Base-by-base conservation (phyloP, 495 filamentous ascomycete genomes). In the Aspergillus cavernicola region DNA sequence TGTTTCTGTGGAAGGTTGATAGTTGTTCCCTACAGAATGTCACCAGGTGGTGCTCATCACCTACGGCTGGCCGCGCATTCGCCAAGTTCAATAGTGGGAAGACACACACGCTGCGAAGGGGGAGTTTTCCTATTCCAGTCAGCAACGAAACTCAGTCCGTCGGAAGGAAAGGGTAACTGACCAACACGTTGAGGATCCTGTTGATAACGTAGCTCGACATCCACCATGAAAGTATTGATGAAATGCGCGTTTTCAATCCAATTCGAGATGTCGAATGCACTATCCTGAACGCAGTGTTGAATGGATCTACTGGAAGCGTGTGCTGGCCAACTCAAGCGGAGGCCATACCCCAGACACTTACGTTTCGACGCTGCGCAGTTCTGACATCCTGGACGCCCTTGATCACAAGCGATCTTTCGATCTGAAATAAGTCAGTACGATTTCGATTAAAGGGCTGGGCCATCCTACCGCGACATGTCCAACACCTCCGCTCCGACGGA, bases 321-420 rank as follows among this genome's bases (percentile, higher is more conserved):
- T 10, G 32, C 3, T 13, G 53, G 53, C 53, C 53, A 56, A n/a
- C 45, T 50, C 22, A 56, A 38, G 13, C 53, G 45, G 18, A 56
- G 32, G 6, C 53, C 53, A 42, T 56, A 56, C 3, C 53, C 53
- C 46, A 44, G 26, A 35, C 53, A 56, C 10, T 31, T 50, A 6
- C 47, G 32, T 3, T 13, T 13, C 4, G 32, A 12, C 9, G 3
- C n/a, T 12, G 32, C 12, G 32, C 32, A 35, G 32, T 35, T 35
- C 11, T 10, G 32, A 35, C 32, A 35, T 4, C 12, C 3, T 12
- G 32, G 32, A 4, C 32, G 32, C 3, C 11, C 32, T 10, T 5
- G 5, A 10, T 35, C 32, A 10, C 32, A 35, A 4, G 32, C 4
- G 4, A 35, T 35, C n/a, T 35, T 35, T 12, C 32, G 32, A 10